Conservation (phyloP, 306 rosid genomes). For the Sicyos edulis region DNA sequence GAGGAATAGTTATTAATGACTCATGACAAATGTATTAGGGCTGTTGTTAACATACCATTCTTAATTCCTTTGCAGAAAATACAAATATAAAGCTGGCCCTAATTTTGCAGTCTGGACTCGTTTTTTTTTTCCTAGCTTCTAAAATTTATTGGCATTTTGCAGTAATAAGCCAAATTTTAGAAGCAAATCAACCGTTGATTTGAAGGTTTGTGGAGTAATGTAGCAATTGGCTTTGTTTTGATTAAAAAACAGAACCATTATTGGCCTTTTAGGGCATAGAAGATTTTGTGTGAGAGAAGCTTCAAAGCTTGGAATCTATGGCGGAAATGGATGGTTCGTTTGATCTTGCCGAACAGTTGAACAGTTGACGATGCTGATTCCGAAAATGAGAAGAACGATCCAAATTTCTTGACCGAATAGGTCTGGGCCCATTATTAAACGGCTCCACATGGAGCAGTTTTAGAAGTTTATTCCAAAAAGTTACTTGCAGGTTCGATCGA, state of each 20-base stretch:
- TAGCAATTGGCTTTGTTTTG: not conserved
- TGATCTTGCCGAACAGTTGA: not conserved
- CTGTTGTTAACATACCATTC: too few relatives aligned
- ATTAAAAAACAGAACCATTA: not conserved
- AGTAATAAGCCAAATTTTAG: not conserved
- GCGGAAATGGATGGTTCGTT: constrained; percentile 14
- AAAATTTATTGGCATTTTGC: not conserved
- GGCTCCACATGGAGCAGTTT: not conserved
- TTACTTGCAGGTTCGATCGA: not conserved
- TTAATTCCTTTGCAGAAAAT: too few relatives aligned
- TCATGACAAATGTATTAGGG: too few relatives aligned
- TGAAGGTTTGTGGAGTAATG: constrained; percentile 10
- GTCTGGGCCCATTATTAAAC: not conserved
- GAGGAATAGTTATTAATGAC: too few relatives aligned
- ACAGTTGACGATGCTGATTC: constrained; percentile 10
- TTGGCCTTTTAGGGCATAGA: not conserved
- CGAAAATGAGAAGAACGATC: not conserved
- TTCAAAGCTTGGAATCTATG: constrained; percentile 13
- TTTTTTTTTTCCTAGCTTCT: not conserved
- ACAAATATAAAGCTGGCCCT: too few relatives aligned
- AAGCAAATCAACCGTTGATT: not conserved
- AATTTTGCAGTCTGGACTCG: too few relatives aligned
- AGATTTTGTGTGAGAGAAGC: not conserved
- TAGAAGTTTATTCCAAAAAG: not conserved
- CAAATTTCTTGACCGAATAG: not conserved